Evolutionary conservation across 1,284 basidiomycete genomes (phyloP).

Genomic region (Ustilago trichophora): DNA sequence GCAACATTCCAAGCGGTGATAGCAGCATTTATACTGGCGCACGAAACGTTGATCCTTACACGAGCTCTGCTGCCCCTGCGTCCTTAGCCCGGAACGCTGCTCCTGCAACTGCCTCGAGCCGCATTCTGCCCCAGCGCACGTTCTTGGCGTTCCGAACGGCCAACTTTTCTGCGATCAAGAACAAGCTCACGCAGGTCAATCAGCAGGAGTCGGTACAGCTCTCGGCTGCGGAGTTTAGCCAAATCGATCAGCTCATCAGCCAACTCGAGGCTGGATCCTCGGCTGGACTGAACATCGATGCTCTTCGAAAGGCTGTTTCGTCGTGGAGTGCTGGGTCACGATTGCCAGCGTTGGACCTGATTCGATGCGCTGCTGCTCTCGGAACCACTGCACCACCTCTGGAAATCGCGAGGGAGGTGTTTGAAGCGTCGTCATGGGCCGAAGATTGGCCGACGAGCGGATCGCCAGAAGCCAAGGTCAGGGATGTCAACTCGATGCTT

Average conservation of each 20-base stretch:
- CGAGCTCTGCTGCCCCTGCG: slow-evolving; percentile 46
- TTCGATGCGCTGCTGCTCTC: slow-evolving; percentile 78
- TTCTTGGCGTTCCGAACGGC: slow-evolving; percentile 82
- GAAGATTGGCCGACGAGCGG: slow-evolving; percentile 69
- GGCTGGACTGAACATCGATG: slow-evolving; percentile 26
- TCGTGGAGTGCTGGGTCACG: slow-evolving; percentile 82
- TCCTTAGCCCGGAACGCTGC: slow-evolving; percentile 16
- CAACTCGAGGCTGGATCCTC: slow-evolving; percentile 70
- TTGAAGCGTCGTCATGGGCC: slow-evolving; percentile 78
- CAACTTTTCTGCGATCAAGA: slow-evolving; percentile 84
- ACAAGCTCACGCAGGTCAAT: slow-evolving; percentile 84
- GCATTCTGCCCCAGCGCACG: slow-evolving; percentile 49
- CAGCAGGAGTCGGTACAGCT: slow-evolving; percentile 73
- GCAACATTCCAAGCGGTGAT: slow-evolving; percentile 65
- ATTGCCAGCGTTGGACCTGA: slow-evolving; percentile 91
- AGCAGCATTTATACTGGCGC: slow-evolving; percentile 68
- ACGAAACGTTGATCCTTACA: slow-evolving; percentile 51
- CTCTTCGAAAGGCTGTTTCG: slow-evolving; percentile 71
- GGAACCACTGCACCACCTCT: slow-evolving; percentile 70
- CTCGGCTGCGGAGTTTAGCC: slow-evolving; percentile 74
- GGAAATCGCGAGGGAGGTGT: slow-evolving; percentile 73
- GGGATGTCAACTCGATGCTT: slow-evolving; percentile 87
- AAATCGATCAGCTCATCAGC: slow-evolving; percentile 75
- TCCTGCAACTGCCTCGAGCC: slow-evolving; percentile 54
- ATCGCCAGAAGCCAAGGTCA: slow-evolving; percentile 70